Conservation (phyloP, 2,329 filamentous ascomycete genomes). For the Paramyrothecium roridum region DNA sequence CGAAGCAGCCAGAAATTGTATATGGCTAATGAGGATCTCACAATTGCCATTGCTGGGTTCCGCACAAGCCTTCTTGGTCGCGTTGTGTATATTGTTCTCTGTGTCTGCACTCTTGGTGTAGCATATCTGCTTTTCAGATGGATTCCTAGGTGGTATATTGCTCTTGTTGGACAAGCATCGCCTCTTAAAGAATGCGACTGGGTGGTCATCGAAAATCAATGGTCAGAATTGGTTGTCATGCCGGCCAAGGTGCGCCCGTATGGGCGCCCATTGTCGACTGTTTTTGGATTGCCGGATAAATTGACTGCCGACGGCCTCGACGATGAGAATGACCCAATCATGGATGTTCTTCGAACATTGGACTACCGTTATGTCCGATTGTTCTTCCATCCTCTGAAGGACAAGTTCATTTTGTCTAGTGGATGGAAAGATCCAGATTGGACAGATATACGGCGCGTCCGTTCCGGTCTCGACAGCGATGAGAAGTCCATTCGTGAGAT, state of each 20-base stretch:
- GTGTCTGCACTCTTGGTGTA: slow-evolving; percentile 69
- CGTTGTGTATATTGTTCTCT: slow-evolving; percentile 66
- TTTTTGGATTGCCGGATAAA: slow-evolving; percentile 68
- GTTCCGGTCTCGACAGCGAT: slow-evolving; percentile 80
- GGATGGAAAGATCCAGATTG: slow-evolving; percentile 94
- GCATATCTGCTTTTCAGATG: slow-evolving; percentile 85
- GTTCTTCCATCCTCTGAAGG: slow-evolving; percentile 82
- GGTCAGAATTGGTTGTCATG: slow-evolving; percentile 86
- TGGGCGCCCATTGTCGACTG: slow-evolving; percentile 54
- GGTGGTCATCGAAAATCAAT: slow-evolving; percentile 97
- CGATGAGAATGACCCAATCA: slow-evolving; percentile 68
- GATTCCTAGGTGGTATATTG: slow-evolving; percentile 84
- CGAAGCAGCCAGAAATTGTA: slow-evolving; percentile 86
- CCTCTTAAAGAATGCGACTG: slow-evolving; percentile 76
- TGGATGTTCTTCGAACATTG: slow-evolving; percentile 71
- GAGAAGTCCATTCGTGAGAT: slow-evolving; percentile 79
- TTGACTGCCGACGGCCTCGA: slow-evolving; percentile 49
- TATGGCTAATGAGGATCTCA: slow-evolving; percentile 89
- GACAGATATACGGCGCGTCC: slow-evolving; percentile 72
- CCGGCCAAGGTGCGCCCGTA: slow-evolving; percentile 54
- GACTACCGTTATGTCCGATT: slow-evolving; percentile 95
- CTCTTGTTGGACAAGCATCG: slow-evolving; percentile 65
- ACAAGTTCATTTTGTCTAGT: slow-evolving; percentile 82
- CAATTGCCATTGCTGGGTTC: slow-evolving; percentile 90
- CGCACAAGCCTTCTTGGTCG: slow-evolving; percentile 71